Evolutionary conservation across 306 rosid genomes (phyloP), one percentile per base, ranked within the genome.

Genomic region (Dalbergia oliveri): DNA sequence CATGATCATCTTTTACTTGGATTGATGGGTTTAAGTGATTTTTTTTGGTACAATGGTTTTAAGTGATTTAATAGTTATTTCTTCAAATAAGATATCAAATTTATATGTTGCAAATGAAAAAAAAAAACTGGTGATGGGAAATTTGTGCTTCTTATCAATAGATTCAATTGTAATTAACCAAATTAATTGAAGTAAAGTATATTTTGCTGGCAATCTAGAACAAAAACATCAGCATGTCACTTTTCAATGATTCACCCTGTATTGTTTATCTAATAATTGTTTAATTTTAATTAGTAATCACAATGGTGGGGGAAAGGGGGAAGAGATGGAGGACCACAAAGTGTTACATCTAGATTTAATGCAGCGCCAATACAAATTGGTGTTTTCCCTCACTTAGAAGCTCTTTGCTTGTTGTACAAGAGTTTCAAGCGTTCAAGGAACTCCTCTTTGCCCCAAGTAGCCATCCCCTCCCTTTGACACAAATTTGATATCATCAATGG

Each of bases 281-380:
- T 2, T 13, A 39, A 31, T 69, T 47, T 13, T 58, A n/a, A n/a
- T n/a, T n/a, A 79, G 72, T 21, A 76, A 64, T 63, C 34, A 33
- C 15, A 63, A 63, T 77, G 67, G 72, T 37, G 47, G 79, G 71
- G 73, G 51, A 0, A 34, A n/a, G 63, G 77, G 51, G 0, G 35
- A n/a, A 63, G 77, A 66, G 68, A 41, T 58, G 57, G 11, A 76
- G 86, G 81, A n/a, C 82, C 84, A 75, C 84, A 63, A 63, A 63
- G 58, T 74, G 82, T 79, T 63, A 58, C 84, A 64, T 82, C 82
- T 73, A 33, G 79, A 62, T 44, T 77, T 63, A 81, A 78, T 49
- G 73, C 13, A 33, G 6, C 11, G 75, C 47, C 8, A 12, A 4
- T n/a, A 18, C 69, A 51, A 12, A 44, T 3, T 45, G 67, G 49